Conservation (phyloP, 2,329 filamentous ascomycete genomes). For the Spiromastix sp. region DNA sequence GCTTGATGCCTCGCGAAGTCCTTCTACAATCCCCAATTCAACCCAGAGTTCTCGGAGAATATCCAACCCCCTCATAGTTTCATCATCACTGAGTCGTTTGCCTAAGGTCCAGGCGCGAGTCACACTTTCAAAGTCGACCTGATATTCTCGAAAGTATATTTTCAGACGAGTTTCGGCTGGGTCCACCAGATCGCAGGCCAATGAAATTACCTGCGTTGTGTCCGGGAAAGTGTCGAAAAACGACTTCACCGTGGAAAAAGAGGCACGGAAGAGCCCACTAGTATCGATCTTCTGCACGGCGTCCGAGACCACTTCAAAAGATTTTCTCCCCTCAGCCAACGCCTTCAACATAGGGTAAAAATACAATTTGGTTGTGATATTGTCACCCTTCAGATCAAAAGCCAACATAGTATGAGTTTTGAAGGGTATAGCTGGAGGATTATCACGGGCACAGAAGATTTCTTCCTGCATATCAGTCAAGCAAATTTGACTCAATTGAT, state of each 20-base stretch:
- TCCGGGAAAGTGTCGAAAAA: slow-evolving; percentile 5
- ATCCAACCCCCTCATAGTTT: slow-evolving; percentile 8
- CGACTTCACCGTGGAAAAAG: slow-evolving; percentile 1
- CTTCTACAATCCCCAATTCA: slow-evolving; percentile 8
- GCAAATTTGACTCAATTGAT: slow-evolving; percentile 1
- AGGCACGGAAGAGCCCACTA: slow-evolving; percentile 1
- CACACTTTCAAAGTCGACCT: slow-evolving; percentile 10
- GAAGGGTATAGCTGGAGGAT: slow-evolving; percentile 4
- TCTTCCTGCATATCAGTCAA: slow-evolving; percentile 6
- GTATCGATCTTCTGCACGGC: slow-evolving; percentile 3
- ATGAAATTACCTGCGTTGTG: slow-evolving; percentile 4
- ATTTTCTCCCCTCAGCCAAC: slow-evolving; percentile 5
- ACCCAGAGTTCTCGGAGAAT: slow-evolving; percentile 13
- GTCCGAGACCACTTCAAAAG: slow-evolving; percentile 4
- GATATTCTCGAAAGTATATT: slow-evolving; percentile 10
- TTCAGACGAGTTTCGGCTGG: slow-evolving; percentile 13
- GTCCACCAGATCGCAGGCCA: slow-evolving; percentile 13
- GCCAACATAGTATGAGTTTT: slow-evolving; percentile 12
- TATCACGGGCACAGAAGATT: neutral
- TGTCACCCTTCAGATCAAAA: slow-evolving; percentile 11
- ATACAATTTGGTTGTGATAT: slow-evolving; percentile 13
- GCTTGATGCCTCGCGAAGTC: slow-evolving; percentile 7
- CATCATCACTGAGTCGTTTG: slow-evolving; percentile 7
- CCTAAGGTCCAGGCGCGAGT: slow-evolving; percentile 14
- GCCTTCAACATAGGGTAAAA: slow-evolving; percentile 13